Percentiles rank a stretch among this genome's conserved stretches.
phyloP scores from a whole-genome alignment of 805 yeast species.

The Candida odintsovae region DNA sequence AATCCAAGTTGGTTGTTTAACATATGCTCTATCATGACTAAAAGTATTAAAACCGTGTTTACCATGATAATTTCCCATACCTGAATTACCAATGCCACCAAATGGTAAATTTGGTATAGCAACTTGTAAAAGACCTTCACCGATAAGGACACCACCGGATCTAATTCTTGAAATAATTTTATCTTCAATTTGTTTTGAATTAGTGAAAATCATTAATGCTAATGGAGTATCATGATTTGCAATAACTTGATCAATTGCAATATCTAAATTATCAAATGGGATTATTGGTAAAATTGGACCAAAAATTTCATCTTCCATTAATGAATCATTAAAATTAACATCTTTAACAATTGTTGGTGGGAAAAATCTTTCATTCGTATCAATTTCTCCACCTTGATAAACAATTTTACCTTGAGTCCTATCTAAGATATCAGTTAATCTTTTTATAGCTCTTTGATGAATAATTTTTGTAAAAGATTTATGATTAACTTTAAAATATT shows the following conservation, averaged over 20 bases:
- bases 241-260: slow-evolving; percentile 39
- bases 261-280: slow-evolving; percentile 39
- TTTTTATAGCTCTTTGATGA: slow-evolving; percentile 45
- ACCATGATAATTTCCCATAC: slow-evolving; percentile 82
- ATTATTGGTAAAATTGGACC: slow-evolving; percentile 83
- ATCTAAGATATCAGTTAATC: slow-evolving; percentile 38
- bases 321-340: slow-evolving; percentile 58
- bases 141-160: slow-evolving; percentile 67
- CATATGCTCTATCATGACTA: slow-evolving; percentile 64
- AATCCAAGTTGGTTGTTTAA: slow-evolving; percentile 59
- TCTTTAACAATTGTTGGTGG: slow-evolving; percentile 70
- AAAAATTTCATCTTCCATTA: slow-evolving; percentile 75
- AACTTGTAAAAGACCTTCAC: slow-evolving; percentile 70
- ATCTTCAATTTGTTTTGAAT: slow-evolving; percentile 39
- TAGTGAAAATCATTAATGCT: slow-evolving; percentile 67
- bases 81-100: slow-evolving; percentile 88
- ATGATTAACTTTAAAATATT: slow-evolving; percentile 37
- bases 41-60: slow-evolving; percentile 49
- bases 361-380: slow-evolving; percentile 40
- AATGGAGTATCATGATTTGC: slow-evolving; percentile 66
- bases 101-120: slow-evolving; percentile 70
- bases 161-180: slow-evolving; percentile 48
- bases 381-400: slow-evolving; percentile 29
- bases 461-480: slow-evolving; percentile 50
- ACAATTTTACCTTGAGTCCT: slow-evolving; percentile 41